A percentile compares a stretch with the other conserved stretches of the same genome.
These are phyloP conservation scores for Dendrobium chrysotoxum DNA, from an alignment of 106 monocot species.

Conservation along the genomic window DNA sequence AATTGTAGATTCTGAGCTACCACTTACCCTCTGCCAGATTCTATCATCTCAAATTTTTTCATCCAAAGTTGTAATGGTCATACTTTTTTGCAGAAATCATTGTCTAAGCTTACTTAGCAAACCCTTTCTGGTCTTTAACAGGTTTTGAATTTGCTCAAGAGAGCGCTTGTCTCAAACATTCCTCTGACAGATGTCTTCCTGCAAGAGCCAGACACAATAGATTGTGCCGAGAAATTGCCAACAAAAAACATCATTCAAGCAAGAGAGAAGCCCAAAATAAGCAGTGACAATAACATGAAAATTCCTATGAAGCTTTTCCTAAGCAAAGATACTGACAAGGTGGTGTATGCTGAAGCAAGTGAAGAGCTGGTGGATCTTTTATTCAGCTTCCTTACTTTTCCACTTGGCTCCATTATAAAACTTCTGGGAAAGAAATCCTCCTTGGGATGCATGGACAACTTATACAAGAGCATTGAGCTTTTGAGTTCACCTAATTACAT, in stretches of 20 bases:
- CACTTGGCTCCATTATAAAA: conserved; percentile 32
- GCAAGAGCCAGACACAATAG: conserved; percentile 1
- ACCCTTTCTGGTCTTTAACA: neutral
- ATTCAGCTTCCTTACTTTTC: conserved; percentile 40
- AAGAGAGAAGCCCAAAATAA: conserved; percentile 10
- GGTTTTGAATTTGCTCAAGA: conserved; percentile 29
- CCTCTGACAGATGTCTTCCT: conserved; percentile 32
- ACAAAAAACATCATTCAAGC: conserved; percentile 6
- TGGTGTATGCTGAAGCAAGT: conserved; percentile 49
- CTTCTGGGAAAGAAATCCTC: conserved; percentile 16
- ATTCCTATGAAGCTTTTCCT: conserved; percentile 30
- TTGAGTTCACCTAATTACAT: conserved; percentile 17
- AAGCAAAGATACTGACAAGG: conserved; percentile 15
- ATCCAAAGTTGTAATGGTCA: no score
- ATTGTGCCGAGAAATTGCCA: conserved; percentile 3
- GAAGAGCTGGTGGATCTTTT: conserved; percentile 36
- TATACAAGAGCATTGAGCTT: conserved; percentile 31
- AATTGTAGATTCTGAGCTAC: no score
- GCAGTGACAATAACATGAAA: neutral
- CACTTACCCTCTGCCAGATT: no score
- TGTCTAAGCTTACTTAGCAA: no score
- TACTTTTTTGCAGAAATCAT: no score
- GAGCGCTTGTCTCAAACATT: conserved; percentile 17
- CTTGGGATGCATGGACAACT: conserved; percentile 28
- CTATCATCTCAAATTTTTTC: no score